Evolutionary conservation across 163 green algal species (phyloP).

Genomic region (Chlorella variabilis): DNA sequence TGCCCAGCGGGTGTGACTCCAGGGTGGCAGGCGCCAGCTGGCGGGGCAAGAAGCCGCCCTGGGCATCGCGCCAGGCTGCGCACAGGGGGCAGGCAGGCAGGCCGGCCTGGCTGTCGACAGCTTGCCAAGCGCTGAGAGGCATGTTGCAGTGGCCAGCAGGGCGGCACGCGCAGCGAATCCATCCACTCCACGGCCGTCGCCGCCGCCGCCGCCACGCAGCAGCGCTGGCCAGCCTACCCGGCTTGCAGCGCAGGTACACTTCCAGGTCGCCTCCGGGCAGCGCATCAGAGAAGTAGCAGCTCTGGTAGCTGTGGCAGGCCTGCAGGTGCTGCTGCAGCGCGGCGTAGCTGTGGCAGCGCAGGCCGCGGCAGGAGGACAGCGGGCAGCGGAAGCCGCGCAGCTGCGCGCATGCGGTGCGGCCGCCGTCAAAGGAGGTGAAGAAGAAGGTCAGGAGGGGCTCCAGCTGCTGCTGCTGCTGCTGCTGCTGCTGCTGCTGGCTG

Average conservation of each 20-base stretch:
- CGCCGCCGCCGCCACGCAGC: not conserved
- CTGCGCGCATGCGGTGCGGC: not conserved
- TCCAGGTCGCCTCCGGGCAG: not conserved
- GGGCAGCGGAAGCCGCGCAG: constrained; percentile 20
- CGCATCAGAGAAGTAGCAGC: constrained; percentile 20
- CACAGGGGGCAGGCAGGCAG: not conserved
- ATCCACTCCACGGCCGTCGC: too few relatives aligned
- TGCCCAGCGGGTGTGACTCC: not conserved
- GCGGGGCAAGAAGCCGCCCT: not conserved
- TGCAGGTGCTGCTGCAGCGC: constrained; percentile 44
- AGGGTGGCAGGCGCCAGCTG: not conserved
- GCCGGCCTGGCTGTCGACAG: too few relatives aligned
- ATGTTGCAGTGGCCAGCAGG: too few relatives aligned
- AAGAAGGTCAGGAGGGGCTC: not conserved
- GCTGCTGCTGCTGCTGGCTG: not conserved
- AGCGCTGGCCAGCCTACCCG: constrained; percentile 12
- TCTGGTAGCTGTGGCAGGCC: constrained; percentile 31
- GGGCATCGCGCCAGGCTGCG: constrained; percentile 18
- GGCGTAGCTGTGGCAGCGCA: constrained; percentile 34
- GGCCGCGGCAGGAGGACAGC: constrained; percentile 4
- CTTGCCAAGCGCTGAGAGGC: too few relatives aligned
- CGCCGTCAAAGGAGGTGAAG: constrained; percentile 9
- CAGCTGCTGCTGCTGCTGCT: not conserved
- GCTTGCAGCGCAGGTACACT: constrained; percentile 37
- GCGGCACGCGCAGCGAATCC: too few relatives aligned